Evolutionary conservation across 345 rosid genomes (phyloP).

Genomic region (Brassica juncea): DNA sequence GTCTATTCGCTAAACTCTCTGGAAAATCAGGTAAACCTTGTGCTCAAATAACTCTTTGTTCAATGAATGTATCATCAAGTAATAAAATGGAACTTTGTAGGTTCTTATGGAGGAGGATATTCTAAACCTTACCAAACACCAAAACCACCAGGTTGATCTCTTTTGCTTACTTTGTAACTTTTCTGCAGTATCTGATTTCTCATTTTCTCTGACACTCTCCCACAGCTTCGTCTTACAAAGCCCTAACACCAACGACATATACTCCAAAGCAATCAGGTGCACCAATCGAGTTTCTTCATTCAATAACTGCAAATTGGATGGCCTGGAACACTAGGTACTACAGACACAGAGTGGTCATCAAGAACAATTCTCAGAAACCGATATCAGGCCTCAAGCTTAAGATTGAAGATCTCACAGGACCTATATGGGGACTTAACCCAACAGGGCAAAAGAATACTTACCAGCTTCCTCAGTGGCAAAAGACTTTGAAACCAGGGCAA

Average conservation of each 20-base stretch:
- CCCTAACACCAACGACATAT: constrained; percentile 24
- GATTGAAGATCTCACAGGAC: constrained; percentile 57
- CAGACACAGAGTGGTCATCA: constrained; percentile 69
- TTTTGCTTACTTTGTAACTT: neutral
- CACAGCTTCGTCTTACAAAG: constrained; percentile 40
- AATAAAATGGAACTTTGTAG: constrained; percentile 36
- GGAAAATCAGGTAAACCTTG: constrained; percentile 37
- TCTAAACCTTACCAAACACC: constrained; percentile 23
- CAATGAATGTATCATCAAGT: neutral
- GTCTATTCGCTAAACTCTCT: constrained; percentile 50
- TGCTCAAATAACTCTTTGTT: neutral
- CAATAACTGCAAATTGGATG: constrained; percentile 63
- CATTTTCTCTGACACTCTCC: neutral
- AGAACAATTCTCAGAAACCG: constrained; percentile 57
- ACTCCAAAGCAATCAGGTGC: constrained; percentile 40
- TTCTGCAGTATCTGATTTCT: neutral
- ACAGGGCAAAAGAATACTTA: constrained; percentile 52
- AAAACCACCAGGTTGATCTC: neutral
- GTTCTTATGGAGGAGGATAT: constrained; percentile 32
- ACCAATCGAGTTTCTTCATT: constrained; percentile 61
- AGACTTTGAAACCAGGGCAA: constrained; percentile 49
- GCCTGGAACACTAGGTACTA: constrained; percentile 50
- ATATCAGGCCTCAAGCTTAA: constrained; percentile 50
- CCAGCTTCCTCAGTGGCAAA: constrained; percentile 55
- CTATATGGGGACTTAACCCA: constrained; percentile 67